Evolutionary conservation across 2,329 filamentous ascomycete species (phyloP), one percentile per base, ranked within the genome.

Genomic region (Curvularia lunata): DNA sequence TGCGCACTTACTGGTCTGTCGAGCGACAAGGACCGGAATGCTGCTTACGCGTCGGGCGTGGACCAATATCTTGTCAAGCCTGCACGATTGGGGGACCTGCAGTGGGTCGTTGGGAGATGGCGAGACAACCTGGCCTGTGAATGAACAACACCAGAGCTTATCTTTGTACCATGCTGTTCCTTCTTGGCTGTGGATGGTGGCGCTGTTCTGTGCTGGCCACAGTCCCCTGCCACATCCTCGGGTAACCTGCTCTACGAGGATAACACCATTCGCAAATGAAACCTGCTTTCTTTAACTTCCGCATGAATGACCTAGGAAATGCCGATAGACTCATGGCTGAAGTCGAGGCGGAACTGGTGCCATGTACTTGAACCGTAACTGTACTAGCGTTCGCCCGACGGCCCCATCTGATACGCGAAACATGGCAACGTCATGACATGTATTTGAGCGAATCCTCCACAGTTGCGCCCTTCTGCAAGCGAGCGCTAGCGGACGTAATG

Each of bases 401-500:
- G 19, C 47, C 48, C 48, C 52, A 53, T 37, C 46, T 55, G 50
- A 48, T 52, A 41, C 34, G 50, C 53, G 32, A 49, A 43, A 30
- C 48, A 62, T 62, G 30, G 41, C 47, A 54, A 65, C 62, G 64
- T 67, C 64, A 67, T 67, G 56, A 49, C 38, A 4, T 18, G 12
- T 41, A 41, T 43, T 41, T 42, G 25, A 32, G 38, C 58, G 58
- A 60, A 55, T 49, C 58, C 48, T 54, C 47, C 18, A 30, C 28
- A 40, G 34, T 52, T 40, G 32, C 42, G 46, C 41, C 34, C 43
- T 58, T 32, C 18, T 19, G 50, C n/a, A 21, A 48, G 32, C 48
- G n/a, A 18, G 5, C 50, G 43, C 52, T 52, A 56, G 48, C 59
- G 61, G 63, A 65, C 65, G 52, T 60, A 47, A 66, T 66, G 64